Percentiles rank a stretch among this genome's conserved stretches.
Conservation (phyloP, 208 protist genomes). For the Novymonas esmeraldas region DNA sequence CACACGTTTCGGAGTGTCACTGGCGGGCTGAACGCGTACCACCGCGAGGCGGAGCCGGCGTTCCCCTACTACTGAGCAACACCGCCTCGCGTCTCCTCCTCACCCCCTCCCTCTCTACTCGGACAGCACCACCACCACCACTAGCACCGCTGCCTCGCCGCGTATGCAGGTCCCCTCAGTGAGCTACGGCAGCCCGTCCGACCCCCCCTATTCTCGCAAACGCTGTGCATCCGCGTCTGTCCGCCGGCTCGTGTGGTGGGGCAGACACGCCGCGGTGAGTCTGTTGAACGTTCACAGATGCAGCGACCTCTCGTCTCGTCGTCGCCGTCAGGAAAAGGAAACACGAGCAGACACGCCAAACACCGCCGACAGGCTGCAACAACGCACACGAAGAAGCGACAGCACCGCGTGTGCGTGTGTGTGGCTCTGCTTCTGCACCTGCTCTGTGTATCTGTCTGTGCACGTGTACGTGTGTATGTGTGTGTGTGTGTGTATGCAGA, state of each 20-base stretch:
- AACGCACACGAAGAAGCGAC: no score
- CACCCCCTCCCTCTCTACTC: no score
- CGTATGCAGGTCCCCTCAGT: no score
- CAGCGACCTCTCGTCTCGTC: no score
- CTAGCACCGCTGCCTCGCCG: no score
- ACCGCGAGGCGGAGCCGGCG: conserved; percentile 42
- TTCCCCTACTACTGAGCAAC: conserved; percentile 90
- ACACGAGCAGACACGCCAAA: no score
- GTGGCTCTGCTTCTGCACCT: neutral
- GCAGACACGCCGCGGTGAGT: neutral
- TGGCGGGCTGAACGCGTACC: conserved; percentile 85
- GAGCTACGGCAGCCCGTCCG: no score
- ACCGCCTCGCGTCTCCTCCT: no score
- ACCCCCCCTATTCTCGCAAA: no score
- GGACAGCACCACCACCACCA: no score
- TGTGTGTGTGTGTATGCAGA: neutral
- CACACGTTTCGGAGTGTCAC: conserved; percentile 63
- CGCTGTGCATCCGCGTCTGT: neutral
- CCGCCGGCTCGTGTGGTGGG: neutral
- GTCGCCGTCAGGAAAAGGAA: no score
- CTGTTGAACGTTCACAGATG: neutral
- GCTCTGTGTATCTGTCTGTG: neutral
- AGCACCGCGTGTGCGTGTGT: neutral
- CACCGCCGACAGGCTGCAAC: no score
- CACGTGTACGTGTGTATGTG: neutral